These are phyloP conservation scores for Solanum appendiculatum DNA, from an alignment of 257 asterid genomes.

Conservation along the genomic window DNA sequence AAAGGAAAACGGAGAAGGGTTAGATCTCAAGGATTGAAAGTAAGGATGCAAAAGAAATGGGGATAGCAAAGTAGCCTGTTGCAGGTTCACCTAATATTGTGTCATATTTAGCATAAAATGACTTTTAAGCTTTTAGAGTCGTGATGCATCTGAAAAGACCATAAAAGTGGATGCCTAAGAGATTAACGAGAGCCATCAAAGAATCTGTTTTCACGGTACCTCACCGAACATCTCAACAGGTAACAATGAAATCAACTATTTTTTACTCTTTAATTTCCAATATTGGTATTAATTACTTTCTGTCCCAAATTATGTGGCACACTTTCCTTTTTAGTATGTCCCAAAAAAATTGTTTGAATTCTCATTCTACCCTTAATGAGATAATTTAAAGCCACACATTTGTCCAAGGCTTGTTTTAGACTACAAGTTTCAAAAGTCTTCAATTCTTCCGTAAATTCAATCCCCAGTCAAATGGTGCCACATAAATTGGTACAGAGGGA, in stretches of 20 bases:
- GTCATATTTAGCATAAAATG: not conserved
- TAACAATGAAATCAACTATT: not conserved
- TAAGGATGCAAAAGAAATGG: not conserved
- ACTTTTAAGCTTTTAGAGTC: not conserved
- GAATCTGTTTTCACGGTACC: not conserved
- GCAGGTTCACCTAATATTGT: not conserved
- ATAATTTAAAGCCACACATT: not conserved
- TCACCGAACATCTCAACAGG: not conserved
- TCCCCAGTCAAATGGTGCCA: not conserved
- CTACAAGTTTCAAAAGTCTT: not conserved
- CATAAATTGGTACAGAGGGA: not conserved
- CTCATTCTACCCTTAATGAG: not conserved
- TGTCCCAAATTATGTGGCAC: not conserved
- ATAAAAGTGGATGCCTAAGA: not conserved
- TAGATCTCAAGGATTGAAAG: conserved; percentile 9
- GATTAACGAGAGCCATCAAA: not conserved
- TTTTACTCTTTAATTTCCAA: not conserved
- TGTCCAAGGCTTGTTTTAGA: not conserved
- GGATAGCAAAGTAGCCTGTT: not conserved
- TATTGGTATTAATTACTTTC: not conserved
- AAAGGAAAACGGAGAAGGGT: not conserved
- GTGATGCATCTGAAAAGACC: not conserved
- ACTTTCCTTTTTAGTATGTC: not conserved
- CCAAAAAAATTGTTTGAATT: not conserved
- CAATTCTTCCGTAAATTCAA: not conserved